Evolutionary conservation across 2,329 filamentous ascomycete genomes (phyloP).

Genomic region (Kalaharituber pfeilii): DNA sequence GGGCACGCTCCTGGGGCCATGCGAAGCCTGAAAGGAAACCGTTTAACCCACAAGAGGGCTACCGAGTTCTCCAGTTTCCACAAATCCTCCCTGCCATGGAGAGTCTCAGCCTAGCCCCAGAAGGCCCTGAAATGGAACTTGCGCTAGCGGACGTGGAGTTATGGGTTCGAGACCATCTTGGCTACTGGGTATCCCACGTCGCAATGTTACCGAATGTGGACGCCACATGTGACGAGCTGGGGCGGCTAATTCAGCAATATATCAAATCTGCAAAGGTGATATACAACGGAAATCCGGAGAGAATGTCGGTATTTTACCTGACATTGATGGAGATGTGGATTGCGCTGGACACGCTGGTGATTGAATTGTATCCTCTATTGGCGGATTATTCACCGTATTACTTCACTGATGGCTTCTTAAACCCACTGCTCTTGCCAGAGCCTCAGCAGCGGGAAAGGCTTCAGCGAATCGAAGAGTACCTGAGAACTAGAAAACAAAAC

Average conservation of each 20-base stretch:
- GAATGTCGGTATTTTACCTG: constrained; percentile 38
- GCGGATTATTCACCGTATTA: constrained; percentile 31
- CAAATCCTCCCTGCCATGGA: not conserved
- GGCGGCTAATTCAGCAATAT: constrained; percentile 26
- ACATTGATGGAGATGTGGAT: constrained; percentile 42
- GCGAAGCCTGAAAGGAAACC: not conserved
- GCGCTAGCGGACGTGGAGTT: constrained; percentile 30
- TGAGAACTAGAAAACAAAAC: constrained; percentile 25
- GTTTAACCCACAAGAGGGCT: not conserved
- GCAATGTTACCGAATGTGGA: constrained; percentile 16
- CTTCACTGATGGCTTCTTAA: constrained; percentile 29
- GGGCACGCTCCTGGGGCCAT: not conserved
- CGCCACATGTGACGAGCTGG: constrained; percentile 20
- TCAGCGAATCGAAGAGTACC: constrained; percentile 32
- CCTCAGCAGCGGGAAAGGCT: constrained; percentile 33
- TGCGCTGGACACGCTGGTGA: constrained; percentile 36
- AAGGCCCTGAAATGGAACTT: constrained; percentile 1
- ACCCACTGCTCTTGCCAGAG: constrained; percentile 32
- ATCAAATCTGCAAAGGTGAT: constrained; percentile 16
- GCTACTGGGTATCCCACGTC: constrained; percentile 29
- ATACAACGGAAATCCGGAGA: constrained; percentile 32
- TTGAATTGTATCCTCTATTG: constrained; percentile 29
- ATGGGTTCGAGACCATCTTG: constrained; percentile 33
- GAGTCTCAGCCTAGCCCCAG: not conserved
- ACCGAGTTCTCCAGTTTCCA: not conserved